Base-by-base conservation (phyloP, 495 filamentous ascomycete genomes). In the Aspergillus asperescens region DNA sequence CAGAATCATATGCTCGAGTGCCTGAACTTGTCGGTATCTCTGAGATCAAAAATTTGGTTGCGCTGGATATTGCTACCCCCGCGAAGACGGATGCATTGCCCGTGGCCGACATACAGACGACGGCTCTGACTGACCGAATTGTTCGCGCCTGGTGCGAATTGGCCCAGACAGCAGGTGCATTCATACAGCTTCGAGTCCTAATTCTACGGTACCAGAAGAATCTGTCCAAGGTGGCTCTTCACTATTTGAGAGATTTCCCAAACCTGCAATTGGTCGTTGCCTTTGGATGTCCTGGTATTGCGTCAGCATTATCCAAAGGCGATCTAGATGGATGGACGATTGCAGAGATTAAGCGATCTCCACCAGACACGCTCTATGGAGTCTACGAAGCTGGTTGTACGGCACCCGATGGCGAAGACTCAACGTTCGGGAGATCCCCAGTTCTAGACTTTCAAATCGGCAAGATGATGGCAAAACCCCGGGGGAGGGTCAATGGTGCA, bases 61-160 rank as follows among this genome's bases (percentile, higher is more conserved):
- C 69, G 7, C 43, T 76, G 27, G 70, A 76, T 34, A 54, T 75
- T 6, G 41, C 49, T 46, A 64, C 45, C 8, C 56, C 44, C 5
- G 12, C 29, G n/a, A 41, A 32, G 4, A n/a, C 16, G 1, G 40
- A 28, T 13, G 10, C 40, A 16, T 9, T 49, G n/a, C 20, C 43
- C 0, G 55, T 58, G 0, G 54, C 32, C 1, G 44, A 47, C 1
- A 35, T 28, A 42, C 24, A 48, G 15, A 44, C 35, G 19, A 53
- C 41, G 28, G 44, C 54, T n/a, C 40, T 76, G 24, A 62, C 58
- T 46, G 69, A 74, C 50, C 63, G 73, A 5, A 60, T 73, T 28
- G 45, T 76, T 7, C 64, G 65, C 38, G 60, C 63, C 10, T 76
- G 73, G 73, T 42, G 64, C 19, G 71, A 76, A 20, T 46, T 63